These are phyloP conservation scores for Pisolithus orientalis DNA, from an alignment of 768 basidiomycete genomes.

Conservation along the genomic window DNA sequence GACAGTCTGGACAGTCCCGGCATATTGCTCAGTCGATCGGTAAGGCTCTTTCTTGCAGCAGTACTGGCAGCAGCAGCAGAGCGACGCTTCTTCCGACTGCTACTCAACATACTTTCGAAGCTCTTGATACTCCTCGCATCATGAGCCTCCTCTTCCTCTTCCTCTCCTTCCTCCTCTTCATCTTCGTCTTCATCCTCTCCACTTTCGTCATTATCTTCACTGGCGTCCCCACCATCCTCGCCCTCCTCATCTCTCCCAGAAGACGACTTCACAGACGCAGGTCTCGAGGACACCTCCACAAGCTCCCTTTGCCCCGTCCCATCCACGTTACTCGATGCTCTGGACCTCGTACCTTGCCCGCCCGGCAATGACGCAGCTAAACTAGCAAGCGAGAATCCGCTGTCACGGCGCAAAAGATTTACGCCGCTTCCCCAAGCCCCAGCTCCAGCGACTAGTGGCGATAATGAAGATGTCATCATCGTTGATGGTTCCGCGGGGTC, in stretches of 20 bases:
- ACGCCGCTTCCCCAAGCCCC: constrained; percentile 43
- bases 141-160: constrained; percentile 29
- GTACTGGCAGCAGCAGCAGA: background rate
- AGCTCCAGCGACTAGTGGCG: background rate
- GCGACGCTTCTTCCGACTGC: constrained; percentile 18
- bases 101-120: constrained; percentile 79
- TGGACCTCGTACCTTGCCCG: constrained; percentile 19
- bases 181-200: constrained; percentile 26
- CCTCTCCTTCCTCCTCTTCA: constrained; percentile 16
- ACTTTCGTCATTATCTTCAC: constrained; percentile 15
- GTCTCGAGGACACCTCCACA: constrained; percentile 45
- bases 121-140: constrained; percentile 78
- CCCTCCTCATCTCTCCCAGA: constrained; percentile 11
- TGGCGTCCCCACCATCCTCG: constrained; percentile 6
- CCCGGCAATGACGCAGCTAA: constrained; percentile 59
- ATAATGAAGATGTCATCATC: background rate
- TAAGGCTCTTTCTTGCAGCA: constrained; percentile 58
- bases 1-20: constrained; percentile 48
- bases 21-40: constrained; percentile 77
- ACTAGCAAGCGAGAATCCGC: constrained; percentile 78
- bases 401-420: constrained; percentile 66
- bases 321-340: constrained; percentile 6
- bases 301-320: constrained; percentile 46
- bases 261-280: constrained; percentile 39
- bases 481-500: constrained; percentile 26